Base-by-base conservation (phyloP, 495 filamentous ascomycete genomes). In the Lophiotrema nucula region DNA sequence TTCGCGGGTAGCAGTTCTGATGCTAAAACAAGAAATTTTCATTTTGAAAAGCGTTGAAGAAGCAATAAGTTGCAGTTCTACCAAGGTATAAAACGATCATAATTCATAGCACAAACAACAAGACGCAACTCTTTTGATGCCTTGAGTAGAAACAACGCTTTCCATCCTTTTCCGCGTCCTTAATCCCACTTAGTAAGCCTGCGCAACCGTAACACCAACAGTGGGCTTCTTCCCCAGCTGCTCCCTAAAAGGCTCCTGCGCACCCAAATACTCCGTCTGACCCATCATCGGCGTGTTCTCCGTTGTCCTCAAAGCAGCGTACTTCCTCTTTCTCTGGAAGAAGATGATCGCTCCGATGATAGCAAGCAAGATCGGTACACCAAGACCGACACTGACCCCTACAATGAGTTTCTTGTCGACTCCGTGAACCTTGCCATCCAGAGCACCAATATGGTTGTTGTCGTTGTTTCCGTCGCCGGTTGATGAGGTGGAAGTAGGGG, bases 391-490 rank as follows among this genome's bases (percentile, higher is more conserved):
- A 22, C 58, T 62, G 1, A 56, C 51, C 13, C 58, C 58, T 11
- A 62, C 37, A 19, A 62, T 56, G 16, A 62, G 3, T 46, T 50
- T 47, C 43, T 60, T 62, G 22, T 18, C 38, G 2, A 56, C 58
- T 13, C 58, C 58, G 6, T 39, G 38, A 16, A 56, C 22, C 28
- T 62, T 24, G n/a, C 57, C 49, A 15, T 54, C 24, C 13, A 45
- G 15, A 12, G 31, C 31, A 15, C 8, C 31, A 35, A 28, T 19
- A 12, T n/a, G n/a, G 16, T 53, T 3, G 16, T 15, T 2, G 23
- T 49, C 26, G 19, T 22, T 33, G 25, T 48, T 37, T 21, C 24
- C n/a, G 18, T 42, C 41, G 11, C 13, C 28, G 3, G 6, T 22
- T 13, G 35, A 27, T 2, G 22, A 27, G 21, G 16, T 27, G 4